Conservation (phyloP, 2,329 filamentous ascomycete genomes). For the Neodidymelliopsis sp. region DNA sequence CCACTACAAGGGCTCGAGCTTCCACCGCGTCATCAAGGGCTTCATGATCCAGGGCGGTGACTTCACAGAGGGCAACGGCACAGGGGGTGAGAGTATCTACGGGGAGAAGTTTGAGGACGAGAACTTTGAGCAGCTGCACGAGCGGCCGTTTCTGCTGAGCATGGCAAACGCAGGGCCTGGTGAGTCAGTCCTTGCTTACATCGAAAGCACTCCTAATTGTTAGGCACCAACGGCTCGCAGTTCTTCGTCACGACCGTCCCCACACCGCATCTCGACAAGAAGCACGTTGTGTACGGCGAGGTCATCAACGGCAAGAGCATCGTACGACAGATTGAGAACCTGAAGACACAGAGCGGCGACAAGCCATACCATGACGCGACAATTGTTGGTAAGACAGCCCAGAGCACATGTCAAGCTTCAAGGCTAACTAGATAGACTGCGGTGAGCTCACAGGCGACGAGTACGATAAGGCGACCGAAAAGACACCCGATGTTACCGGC, state of each 20-base stretch:
- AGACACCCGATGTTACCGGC: constrained; percentile 78
- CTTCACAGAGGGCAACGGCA: constrained; percentile 93
- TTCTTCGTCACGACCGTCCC: constrained; percentile 97
- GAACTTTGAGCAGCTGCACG: constrained; percentile 91
- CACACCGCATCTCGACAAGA: constrained; percentile 93
- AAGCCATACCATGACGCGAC: constrained; percentile 75
- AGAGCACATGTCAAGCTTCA: background rate
- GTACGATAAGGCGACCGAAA: constrained; percentile 71
- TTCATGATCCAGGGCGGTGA: constrained; percentile 99
- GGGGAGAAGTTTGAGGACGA: constrained; percentile 97
- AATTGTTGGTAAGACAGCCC: constrained; percentile 61
- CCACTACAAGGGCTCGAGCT: constrained; percentile 88
- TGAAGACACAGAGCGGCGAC: constrained; percentile 75
- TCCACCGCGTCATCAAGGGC: constrained; percentile 97
- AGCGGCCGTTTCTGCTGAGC: constrained; percentile 89
- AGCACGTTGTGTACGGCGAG: constrained; percentile 97
- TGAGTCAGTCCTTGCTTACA: constrained; percentile 57
- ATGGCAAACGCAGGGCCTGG: constrained; percentile 98
- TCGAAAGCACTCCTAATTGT: too few species aligned
- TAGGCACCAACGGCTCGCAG: constrained; percentile 93
- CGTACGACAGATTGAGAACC: constrained; percentile 88
- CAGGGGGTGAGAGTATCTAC: constrained; percentile 96
- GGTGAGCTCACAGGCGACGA: constrained; percentile 81
- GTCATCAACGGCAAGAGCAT: constrained; percentile 92
- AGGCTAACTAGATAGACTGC: constrained; percentile 66